Base-by-base conservation (phyloP, 495 filamentous ascomycete genomes). In the Immersiella caudata region DNA sequence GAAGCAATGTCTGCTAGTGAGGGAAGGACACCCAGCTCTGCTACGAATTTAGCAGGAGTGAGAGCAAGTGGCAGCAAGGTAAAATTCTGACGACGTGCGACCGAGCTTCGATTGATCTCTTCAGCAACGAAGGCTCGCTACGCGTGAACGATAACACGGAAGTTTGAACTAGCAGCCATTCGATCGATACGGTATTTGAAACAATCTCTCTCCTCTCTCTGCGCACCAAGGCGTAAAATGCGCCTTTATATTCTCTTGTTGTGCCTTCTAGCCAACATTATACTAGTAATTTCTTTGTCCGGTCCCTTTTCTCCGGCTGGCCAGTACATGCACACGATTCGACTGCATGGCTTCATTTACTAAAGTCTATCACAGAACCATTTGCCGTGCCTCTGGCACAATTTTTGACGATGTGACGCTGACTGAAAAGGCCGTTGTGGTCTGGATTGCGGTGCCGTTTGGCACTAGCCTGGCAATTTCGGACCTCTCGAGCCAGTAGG, bases 391-490 rank as follows among this genome's bases (percentile, higher is more conserved):
- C 54, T 24, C 6, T 57, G 54, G 54, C 54, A 57, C 54, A 8
- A 57, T 57, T 57, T 57, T 57, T 24, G 54, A 57, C 54, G 6
- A 57, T 57, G 54, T 57, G 54, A 57, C 54, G 54, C n/a, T n/a
- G n/a, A n/a, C n/a, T n/a, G n/a, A n/a, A n/a, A n/a, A n/a, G n/a
- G n/a, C n/a, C n/a, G n/a, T n/a, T n/a, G n/a, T n/a, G n/a, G n/a
- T n/a, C n/a, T n/a, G n/a, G n/a, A n/a, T n/a, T n/a, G n/a, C n/a
- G n/a, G n/a, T n/a, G n/a, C n/a, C n/a, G n/a, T n/a, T n/a, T n/a
- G n/a, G n/a, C n/a, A n/a, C n/a, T n/a, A n/a, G n/a, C n/a, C n/a
- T n/a, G n/a, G n/a, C n/a, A n/a, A n/a, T n/a, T n/a, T n/a, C n/a
- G n/a, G n/a, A n/a, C n/a, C n/a, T n/a, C n/a, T n/a, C n/a, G n/a